Evolutionary conservation across 768 basidiomycete genomes (phyloP).

Genomic region (Mycena floridula): DNA sequence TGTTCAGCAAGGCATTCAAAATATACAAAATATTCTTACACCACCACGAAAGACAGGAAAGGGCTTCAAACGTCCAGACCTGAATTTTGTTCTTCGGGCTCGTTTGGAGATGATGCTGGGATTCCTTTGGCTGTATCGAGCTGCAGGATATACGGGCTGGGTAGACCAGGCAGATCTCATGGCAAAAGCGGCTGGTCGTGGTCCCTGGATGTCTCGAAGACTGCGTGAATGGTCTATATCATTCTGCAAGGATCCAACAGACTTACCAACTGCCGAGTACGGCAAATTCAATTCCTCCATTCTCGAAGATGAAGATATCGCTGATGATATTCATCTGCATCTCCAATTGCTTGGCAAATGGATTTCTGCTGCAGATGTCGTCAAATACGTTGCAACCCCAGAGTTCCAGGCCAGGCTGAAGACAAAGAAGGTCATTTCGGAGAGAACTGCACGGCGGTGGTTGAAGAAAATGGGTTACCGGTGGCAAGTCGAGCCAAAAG

Average conservation of each 20-base stretch:
- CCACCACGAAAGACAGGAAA: neutral
- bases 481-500: slow-evolving; percentile 13
- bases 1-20: neutral
- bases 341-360: slow-evolving; percentile 16
- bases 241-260: slow-evolving; percentile 2
- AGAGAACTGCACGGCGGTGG: slow-evolving; percentile 18
- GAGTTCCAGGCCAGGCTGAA: slow-evolving; percentile 9
- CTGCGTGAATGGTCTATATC: slow-evolving; percentile 1
- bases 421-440: slow-evolving; percentile 11
- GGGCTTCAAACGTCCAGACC: neutral
- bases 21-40: neutral
- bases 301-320: slow-evolving; percentile 13
- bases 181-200: slow-evolving; percentile 3
- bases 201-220: slow-evolving; percentile 5
- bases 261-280: slow-evolving; percentile 2
- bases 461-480: slow-evolving; percentile 16
- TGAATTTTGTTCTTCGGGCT: neutral
- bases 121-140: neutral
- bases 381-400: slow-evolving; percentile 6
- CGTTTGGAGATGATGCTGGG: neutral
- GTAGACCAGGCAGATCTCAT: slow-evolving; percentile 1
- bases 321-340: slow-evolving; percentile 2
- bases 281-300: slow-evolving; percentile 6
- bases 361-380: slow-evolving; percentile 15
- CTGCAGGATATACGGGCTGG: slow-evolving; percentile 3